Evolutionary conservation across 192 early-diverging fungal species (phyloP).

Genomic region (Umbelopsis sp.): DNA sequence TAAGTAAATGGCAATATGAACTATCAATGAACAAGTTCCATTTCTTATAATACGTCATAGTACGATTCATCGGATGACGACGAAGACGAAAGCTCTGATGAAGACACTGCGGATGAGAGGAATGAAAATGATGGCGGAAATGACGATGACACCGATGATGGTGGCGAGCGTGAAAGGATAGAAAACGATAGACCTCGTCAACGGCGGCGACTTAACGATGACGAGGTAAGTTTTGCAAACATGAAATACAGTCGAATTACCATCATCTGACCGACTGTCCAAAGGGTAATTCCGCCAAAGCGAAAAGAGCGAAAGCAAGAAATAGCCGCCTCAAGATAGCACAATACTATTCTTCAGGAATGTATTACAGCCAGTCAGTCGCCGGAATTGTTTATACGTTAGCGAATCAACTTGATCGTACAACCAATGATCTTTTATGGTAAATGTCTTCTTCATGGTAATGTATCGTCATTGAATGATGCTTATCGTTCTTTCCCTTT

Average conservation of each 20-base stretch:
- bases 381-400: slow-evolving; percentile 73
- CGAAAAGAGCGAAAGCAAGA: slow-evolving; percentile 37
- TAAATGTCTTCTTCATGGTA: slow-evolving; percentile 29
- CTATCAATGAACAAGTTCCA: not conserved
- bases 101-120: slow-evolving; percentile 30
- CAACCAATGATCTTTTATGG: slow-evolving; percentile 79
- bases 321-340: slow-evolving; percentile 53
- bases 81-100: not conserved
- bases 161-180: slow-evolving; percentile 29
- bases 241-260: not conserved
- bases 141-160: slow-evolving; percentile 36
- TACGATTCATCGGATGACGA: slow-evolving; percentile 37
- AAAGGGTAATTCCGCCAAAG: slow-evolving; percentile 32
- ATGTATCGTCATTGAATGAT: not conserved
- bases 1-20: slow-evolving; percentile 20
- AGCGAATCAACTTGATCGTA: slow-evolving; percentile 70
- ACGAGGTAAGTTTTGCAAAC: slow-evolving; percentile 6
- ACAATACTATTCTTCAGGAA: slow-evolving; percentile 82
- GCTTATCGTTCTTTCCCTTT: not conserved
- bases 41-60: not conserved
- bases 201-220: slow-evolving; percentile 47
- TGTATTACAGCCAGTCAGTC: slow-evolving; percentile 76
- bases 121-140: slow-evolving; percentile 38
- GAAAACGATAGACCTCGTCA: slow-evolving; percentile 37
- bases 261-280: too few relatives aligned